Base-by-base conservation (phyloP, 169 alveolate genomes). In the Babesia microti region DNA sequence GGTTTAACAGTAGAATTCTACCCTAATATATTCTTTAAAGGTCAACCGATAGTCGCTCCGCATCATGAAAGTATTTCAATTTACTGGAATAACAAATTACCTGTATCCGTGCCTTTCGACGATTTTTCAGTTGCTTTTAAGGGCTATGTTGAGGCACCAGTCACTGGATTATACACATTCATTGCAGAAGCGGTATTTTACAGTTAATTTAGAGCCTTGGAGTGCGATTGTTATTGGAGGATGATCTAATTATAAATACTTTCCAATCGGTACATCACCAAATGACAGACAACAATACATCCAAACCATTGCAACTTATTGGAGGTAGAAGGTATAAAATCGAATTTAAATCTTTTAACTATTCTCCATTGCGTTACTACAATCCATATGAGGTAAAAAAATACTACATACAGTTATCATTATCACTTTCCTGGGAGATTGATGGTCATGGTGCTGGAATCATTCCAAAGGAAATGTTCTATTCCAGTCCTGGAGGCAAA, bases 51-150 rank as follows among this genome's bases (percentile, higher is more conserved):
- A n/a, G 78, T 76, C 7, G 74, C 71, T 24, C 21, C 49, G 33
- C 79, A 76, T 46, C 81, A 75, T 40, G 54, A 68, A 23, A 59
- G 49, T 35, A 52, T 81, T 26, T 45, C 68, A 39, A 46, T 71
- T 45, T 45, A 49, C 11, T 81, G 85, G 78, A 79, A 68, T 27
- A 78, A 68, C 23, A 47, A 72, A 4, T 51, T 72, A 9, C 93
- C 93, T 1, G 60, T 79, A 23, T 54, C 56, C 35, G 81, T 85
- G 4, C 85, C 91, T 29, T 61, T 67, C 21, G 85, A 86, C 34
- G 65, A 79, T 26, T 86, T 86, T 34, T 86, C 93, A 2, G 76
- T 86, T 6, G 60, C 93, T 17, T 79, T 87, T 78, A 92, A 86
- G 39, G 92, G 93, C 24, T 86, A 71, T 58, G 26, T 86, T 43